phyloP scores from a whole-genome alignment of 2,329 filamentous ascomycete species.

The Colletotrichum sp. region DNA sequence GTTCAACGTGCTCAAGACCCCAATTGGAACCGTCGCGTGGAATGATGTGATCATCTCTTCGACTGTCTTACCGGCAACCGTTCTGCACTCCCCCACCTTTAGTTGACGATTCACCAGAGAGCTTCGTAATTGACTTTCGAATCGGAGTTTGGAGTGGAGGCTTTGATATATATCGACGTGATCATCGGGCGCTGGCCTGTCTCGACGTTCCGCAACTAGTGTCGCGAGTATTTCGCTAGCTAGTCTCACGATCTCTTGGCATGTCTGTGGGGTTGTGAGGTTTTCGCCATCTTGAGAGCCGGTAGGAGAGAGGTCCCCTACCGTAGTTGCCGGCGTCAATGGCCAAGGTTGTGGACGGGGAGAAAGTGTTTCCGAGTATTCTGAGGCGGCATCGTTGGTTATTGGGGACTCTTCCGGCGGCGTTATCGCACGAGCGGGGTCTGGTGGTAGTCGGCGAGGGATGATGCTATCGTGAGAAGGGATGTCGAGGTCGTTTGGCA shows the following conservation, averaged over 20 bases:
- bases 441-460: background rate
- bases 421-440: background rate
- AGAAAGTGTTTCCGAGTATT: background rate
- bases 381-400: background rate
- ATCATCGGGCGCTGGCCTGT: background rate
- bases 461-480: background rate
- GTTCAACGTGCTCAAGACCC: slow-evolving; percentile 2
- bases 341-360: background rate
- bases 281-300: background rate
- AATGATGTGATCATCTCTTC: background rate
- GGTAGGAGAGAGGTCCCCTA: background rate
- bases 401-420: background rate
- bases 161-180: background rate
- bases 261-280: background rate
- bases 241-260: background rate
- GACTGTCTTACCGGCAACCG: background rate
- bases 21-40: background rate
- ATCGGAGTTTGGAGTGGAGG: background rate
- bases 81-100: background rate
- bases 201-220: background rate
- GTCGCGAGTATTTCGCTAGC: background rate
- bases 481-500: background rate
- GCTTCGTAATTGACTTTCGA: background rate
- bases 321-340: background rate
- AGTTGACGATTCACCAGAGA: background rate